phyloP scores from a whole-genome alignment of 768 basidiomycete species.

The Guyanaporus albipodus region DNA sequence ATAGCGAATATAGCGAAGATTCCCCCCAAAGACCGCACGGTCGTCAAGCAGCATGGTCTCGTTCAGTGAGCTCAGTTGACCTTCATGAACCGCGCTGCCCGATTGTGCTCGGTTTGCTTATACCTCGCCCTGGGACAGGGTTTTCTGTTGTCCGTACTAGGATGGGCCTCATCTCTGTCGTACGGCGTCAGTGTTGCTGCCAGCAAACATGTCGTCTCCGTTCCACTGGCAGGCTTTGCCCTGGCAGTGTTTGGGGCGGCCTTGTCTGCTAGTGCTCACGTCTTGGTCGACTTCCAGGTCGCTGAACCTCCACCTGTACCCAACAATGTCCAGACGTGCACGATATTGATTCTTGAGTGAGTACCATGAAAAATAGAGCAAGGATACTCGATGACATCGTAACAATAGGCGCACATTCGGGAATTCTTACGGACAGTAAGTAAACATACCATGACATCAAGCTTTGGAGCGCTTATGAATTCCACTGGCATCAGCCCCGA shows the following conservation, averaged over 20 bases:
- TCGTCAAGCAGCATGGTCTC: too few relatives aligned
- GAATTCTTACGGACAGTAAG: conserved; percentile 64
- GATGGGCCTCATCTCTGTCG: too few relatives aligned
- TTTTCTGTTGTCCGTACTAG: too few relatives aligned
- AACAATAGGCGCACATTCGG: conserved; percentile 61
- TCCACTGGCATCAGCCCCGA: conserved; percentile 45
- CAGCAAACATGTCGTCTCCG: conserved; percentile 26
- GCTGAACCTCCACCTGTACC: conserved; percentile 72
- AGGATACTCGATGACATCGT: too few relatives aligned
- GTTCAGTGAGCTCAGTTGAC: too few relatives aligned
- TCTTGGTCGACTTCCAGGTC: conserved; percentile 64
- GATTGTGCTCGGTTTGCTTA: too few relatives aligned
- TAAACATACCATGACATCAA: background rate
- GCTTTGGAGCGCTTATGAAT: background rate
- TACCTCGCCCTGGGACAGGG: too few relatives aligned
- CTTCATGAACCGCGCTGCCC: too few relatives aligned
- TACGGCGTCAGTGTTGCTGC: background rate
- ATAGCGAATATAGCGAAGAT: too few relatives aligned
- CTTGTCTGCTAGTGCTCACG: conserved; percentile 19
- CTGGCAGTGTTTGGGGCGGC: conserved; percentile 11
- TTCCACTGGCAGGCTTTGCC: conserved; percentile 10
- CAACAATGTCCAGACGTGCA: conserved; percentile 55
- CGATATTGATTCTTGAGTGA: conserved; percentile 59
- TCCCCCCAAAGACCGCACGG: too few relatives aligned
- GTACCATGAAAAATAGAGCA: conserved; percentile 17